Base-by-base conservation (phyloP, 1,139 yeast species). In the Saccharomyces pastorianus region DNA sequence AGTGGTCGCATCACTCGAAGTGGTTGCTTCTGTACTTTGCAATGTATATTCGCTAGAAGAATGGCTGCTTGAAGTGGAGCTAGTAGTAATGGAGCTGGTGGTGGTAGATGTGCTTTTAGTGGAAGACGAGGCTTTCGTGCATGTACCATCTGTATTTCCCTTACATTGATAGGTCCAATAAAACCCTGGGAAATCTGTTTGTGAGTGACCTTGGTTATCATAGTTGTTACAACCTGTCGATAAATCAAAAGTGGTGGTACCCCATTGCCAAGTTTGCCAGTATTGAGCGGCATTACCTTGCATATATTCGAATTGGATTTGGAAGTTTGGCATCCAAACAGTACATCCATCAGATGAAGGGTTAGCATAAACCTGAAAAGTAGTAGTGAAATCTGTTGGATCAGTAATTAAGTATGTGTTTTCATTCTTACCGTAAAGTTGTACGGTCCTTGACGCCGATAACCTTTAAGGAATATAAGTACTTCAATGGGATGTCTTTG, bases 301-400 rank as follows among this genome's bases (percentile, higher is more conserved):
- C 26, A 55, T 32, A 62, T 69, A 68, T 49, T 69, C 72, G 51
- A 60, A 70, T 50, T 69, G 68, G 50, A 71, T 63, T 55, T 66
- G 68, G 53, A 65, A 64, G 17, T 59, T 55, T 20, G 66, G 63
- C 56, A 65, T 59, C 56, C 71, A 64, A 26, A 58, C 55, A 4
- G 42, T 34, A 4, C 56, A 51, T n/a, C 46, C 51, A 26, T 52
- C 51, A 0, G 55, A 47, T 7, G 51, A 53, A 4, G 51, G 47
- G 7, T 58, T 50, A 48, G 63, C 66, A 23, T 60, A 46, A 4
- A 68, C 64, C 8, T 61, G 55, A 49, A 66, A 60, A 8, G 65
- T 60, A 2, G 66, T 61, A n/a, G 59, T 57, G 64, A 67, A 71
- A 31, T 66, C 61, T 9, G 66, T 60, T 26, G 72, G 66, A 44